These are phyloP conservation scores for Colletotrichum sp. DNA, from an alignment of 2,329 filamentous ascomycete species.

Conservation along the genomic window DNA sequence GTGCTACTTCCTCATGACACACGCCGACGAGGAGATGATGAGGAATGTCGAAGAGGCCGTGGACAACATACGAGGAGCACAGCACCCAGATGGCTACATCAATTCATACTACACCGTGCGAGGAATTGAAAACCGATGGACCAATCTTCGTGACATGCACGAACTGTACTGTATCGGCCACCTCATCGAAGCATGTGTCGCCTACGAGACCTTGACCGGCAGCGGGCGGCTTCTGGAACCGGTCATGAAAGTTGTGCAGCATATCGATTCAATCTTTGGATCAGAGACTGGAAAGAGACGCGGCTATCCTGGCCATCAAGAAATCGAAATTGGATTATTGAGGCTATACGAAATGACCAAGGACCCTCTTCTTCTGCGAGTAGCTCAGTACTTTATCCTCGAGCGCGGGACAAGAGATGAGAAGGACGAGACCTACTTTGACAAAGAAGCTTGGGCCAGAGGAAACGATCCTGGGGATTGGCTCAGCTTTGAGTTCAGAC, in stretches of 20 bases:
- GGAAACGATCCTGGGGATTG: constrained; percentile 40
- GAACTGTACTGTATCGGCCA: constrained; percentile 3
- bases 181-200: neutral
- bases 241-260: neutral
- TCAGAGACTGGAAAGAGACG: neutral
- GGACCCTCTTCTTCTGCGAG: constrained; percentile 34
- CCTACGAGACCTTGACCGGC: neutral
- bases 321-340: constrained; percentile 54
- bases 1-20: neutral
- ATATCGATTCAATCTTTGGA: neutral
- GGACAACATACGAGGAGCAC: neutral
- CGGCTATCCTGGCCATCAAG: constrained; percentile 9
- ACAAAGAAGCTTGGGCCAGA: constrained; percentile 51
- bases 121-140: neutral
- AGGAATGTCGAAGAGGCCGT: neutral
- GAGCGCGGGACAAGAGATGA: constrained; percentile 59
- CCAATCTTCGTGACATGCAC: neutral
- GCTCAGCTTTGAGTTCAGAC: constrained; percentile 23
- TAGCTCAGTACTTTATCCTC: constrained; percentile 61
- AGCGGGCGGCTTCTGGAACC: neutral
- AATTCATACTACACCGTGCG: constrained; percentile 5
- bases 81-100: constrained; percentile 6
- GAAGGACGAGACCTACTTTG: constrained; percentile 57
- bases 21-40: neutral
- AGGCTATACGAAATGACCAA: constrained; percentile 39